phyloP scores from a whole-genome alignment of 2,329 filamentous ascomycete species.

The Colletotrichum brevisporum region DNA sequence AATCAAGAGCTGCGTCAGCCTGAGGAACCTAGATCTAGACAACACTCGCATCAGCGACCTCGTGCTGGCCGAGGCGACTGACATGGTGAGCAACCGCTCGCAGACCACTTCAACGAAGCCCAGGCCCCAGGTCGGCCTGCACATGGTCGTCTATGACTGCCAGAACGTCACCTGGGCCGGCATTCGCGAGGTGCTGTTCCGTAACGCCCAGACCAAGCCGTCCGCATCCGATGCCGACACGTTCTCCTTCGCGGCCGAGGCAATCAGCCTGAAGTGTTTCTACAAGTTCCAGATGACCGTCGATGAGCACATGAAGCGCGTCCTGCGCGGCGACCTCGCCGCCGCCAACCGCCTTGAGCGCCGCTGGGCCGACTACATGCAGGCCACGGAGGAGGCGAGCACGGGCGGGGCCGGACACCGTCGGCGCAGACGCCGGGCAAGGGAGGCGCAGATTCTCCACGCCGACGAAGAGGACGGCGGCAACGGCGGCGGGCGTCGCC shows the following conservation, averaged over 20 bases:
- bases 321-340: conserved; percentile 81
- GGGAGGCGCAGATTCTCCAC: conserved; percentile 85
- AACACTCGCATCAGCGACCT: conserved; percentile 93
- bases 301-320: conserved; percentile 91
- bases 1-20: conserved; percentile 78
- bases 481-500: conserved; percentile 67
- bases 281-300: conserved; percentile 97
- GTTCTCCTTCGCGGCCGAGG: conserved; percentile 78
- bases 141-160: conserved; percentile 91
- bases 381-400: conserved; percentile 87
- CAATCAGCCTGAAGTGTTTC: conserved; percentile 92
- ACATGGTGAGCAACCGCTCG: conserved; percentile 79
- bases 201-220: conserved; percentile 82
- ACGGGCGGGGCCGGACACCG: conserved; percentile 75
- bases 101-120: conserved; percentile 56
- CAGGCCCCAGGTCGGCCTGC: conserved; percentile 73
- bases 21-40: conserved; percentile 86
- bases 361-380: conserved; percentile 96
- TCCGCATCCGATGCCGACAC: conserved; percentile 55
- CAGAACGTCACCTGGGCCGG: conserved; percentile 94
- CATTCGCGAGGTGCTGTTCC: conserved; percentile 85
- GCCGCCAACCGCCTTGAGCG: conserved; percentile 85
- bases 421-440: conserved; percentile 80
- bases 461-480: conserved; percentile 83
- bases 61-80: conserved; percentile 85